Evolutionary conservation across 441 rosid genomes (phyloP), one percentile per base, ranked within the genome.

Genomic region (Croton setiger): DNA sequence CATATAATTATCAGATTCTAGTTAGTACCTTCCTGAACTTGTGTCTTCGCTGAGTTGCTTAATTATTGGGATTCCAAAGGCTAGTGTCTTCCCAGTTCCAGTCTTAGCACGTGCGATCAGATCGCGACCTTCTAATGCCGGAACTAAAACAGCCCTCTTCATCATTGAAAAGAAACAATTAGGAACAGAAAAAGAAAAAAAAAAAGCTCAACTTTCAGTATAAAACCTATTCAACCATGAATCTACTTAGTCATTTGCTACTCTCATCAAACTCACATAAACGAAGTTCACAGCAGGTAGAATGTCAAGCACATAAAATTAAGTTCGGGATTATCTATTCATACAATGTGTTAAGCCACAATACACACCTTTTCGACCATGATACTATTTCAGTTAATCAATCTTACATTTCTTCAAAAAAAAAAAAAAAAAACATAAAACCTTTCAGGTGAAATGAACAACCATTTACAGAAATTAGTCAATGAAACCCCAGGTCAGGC

Each of bases 71-170:
- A 95, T 92, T 39, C 98, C 99, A 37, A 95, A 95, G 70, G 99
- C 99, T 73, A 95, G 77, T 31, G 98, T 95, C 91, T 95, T 95
- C 36, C 99, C 99, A 43, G 99, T 95, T 72, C 99, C 98, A 31
- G 99, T 95, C 86, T 95, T 95, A 1, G 99, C 99, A 74, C 99
- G 98, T 76, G 96, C 99, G 73, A 95, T 95, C 53, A 95, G 63
- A 60, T 95, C 99, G 66, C 88, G 80, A 60, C 98, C 99, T 86
- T 95, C 78, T 7, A 95, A 83, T 1, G 98, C 98, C 17, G 99
- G 99, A 57, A 80, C 67, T 33, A 92, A 69, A 69, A 95, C 99
- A 77, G 98, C 99, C 72, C 99, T 90, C 99, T 95, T 60, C 60
- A 48, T 41, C 33, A 52, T 63, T 54, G 33, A 70, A 47, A 55